Evolutionary conservation across 352 stramenopile species (phyloP).

Genomic region (Elongisporangium senticosum): DNA sequence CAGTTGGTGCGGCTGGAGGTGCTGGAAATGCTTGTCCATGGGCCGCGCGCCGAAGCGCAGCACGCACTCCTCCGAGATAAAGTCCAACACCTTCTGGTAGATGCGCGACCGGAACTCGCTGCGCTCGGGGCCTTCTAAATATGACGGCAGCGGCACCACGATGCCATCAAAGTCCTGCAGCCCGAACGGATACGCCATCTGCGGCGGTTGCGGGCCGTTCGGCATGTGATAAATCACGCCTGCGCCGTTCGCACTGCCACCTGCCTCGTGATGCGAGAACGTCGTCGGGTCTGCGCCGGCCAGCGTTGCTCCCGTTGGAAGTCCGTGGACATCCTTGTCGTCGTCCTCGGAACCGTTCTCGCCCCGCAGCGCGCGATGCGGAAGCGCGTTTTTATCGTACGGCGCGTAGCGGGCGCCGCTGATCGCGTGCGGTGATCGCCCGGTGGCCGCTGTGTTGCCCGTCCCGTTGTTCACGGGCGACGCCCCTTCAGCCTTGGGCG

Average conservation of each 20-base stretch:
- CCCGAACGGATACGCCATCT: constrained; percentile 40
- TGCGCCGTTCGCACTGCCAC: constrained; percentile 5
- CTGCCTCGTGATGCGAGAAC: not conserved
- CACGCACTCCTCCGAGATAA: constrained; percentile 80
- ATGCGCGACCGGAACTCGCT: constrained; percentile 72
- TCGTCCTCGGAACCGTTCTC: not conserved
- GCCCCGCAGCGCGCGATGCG: not conserved
- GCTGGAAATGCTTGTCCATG: not conserved
- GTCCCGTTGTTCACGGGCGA: constrained; percentile 1
- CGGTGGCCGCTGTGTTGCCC: constrained; percentile 1
- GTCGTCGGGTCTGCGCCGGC: not conserved
- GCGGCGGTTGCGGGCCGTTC: constrained; percentile 45
- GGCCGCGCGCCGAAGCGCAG: constrained; percentile 26
- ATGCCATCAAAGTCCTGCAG: constrained; percentile 81
- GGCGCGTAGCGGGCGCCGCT: constrained; percentile 1
- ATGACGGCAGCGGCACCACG: constrained; percentile 71
- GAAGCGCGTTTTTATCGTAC: not conserved
- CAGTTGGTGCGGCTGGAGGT: not conserved
- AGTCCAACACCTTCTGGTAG: constrained; percentile 80
- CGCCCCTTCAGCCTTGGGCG: constrained; percentile 4
- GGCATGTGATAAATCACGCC: constrained; percentile 33
- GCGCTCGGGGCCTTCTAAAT: constrained; percentile 63
- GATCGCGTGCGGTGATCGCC: not conserved
- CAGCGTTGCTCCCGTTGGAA: not conserved
- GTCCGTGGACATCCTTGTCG: constrained; percentile 2